Evolutionary conservation across 495 filamentous ascomycete species (phyloP).

Genomic region (Sordaria brevicollis): DNA sequence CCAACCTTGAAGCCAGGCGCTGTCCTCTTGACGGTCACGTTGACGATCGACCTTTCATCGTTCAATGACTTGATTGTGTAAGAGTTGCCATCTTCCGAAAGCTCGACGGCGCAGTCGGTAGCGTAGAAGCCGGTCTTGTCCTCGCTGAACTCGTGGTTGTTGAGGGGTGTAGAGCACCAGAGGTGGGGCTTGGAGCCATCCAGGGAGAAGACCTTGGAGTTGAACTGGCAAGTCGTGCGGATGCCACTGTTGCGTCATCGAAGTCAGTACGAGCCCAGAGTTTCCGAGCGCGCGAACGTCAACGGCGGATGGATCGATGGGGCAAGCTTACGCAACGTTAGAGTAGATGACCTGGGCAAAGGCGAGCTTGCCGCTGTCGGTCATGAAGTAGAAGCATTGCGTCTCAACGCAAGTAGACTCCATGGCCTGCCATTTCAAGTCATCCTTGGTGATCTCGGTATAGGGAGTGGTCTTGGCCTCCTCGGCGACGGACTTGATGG

Average conservation of each 20-base stretch:
- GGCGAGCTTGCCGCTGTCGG: conserved; percentile 64
- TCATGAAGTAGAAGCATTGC: conserved; percentile 87
- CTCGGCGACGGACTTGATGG: conserved; percentile 73
- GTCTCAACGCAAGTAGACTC: conserved; percentile 88
- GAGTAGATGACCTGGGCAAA: conserved; percentile 93
- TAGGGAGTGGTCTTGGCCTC: conserved; percentile 73
- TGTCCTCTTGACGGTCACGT: conserved; percentile 64
- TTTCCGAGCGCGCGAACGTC: conserved; percentile 1
- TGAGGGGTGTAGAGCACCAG: conserved; percentile 71
- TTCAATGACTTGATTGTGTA: conserved; percentile 80
- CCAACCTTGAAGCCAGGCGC: conserved; percentile 80
- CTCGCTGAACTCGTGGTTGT: conserved; percentile 72
- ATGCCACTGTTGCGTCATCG: conserved; percentile 55
- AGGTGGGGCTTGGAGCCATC: conserved; percentile 53
- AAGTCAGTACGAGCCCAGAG: conserved; percentile 16
- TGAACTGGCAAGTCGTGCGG: conserved; percentile 84
- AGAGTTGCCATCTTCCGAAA: conserved; percentile 70
- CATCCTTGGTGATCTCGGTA: conserved; percentile 63
- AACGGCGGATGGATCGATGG: background rate
- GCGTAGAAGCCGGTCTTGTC: conserved; percentile 74
- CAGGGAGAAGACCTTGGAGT: conserved; percentile 77
- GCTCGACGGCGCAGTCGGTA: conserved; percentile 66
- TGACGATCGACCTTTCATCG: conserved; percentile 66
- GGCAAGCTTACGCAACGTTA: conserved; percentile 77
- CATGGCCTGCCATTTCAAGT: conserved; percentile 71